These are phyloP conservation scores for Priceomyces medius DNA, from an alignment of 805 yeast genomes.

Conservation along the genomic window DNA sequence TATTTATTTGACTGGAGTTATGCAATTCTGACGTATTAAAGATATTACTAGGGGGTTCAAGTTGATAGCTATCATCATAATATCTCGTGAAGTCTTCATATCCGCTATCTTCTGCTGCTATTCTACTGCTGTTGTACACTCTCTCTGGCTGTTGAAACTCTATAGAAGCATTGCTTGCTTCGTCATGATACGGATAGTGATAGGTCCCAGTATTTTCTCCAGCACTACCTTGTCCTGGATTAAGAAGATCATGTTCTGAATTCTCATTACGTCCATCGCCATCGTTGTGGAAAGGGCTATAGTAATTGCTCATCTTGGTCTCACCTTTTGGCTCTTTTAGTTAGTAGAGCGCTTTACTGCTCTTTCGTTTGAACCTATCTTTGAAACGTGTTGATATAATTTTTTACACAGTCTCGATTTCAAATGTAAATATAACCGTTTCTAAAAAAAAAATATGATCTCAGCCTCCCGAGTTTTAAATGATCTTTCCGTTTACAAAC, in stretches of 20 bases:
- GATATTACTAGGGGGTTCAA: conserved; percentile 24
- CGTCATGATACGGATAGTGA: conserved; percentile 3
- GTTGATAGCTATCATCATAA: conserved; percentile 18
- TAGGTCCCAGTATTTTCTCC: conserved; percentile 1
- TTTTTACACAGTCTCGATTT: background rate
- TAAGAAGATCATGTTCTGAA: conserved; percentile 3
- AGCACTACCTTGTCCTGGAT: background rate
- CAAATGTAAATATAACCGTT: conserved; percentile 2
- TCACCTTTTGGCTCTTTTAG: background rate
- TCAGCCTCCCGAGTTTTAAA: conserved; percentile 2
- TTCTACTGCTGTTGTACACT: conserved; percentile 11
- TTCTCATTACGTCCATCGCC: conserved; percentile 6
- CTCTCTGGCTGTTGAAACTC: conserved; percentile 31
- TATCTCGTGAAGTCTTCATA: conserved; percentile 22
- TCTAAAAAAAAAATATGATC: conserved; percentile 3
- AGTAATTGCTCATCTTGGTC: conserved; percentile 6
- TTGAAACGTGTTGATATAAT: conserved; percentile 1
- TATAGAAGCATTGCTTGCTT: conserved; percentile 18
- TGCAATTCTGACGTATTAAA: conserved; percentile 23
- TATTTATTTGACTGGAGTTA: conserved; percentile 15
- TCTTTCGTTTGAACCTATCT: background rate
- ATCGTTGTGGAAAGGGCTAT: conserved; percentile 9
- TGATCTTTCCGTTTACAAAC: too few species aligned
- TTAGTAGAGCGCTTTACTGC: background rate
- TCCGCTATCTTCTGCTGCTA: conserved; percentile 12